These are phyloP conservation scores for Pezicula neosporulosa DNA, from an alignment of 2,329 filamentous ascomycete genomes.

Conservation along the genomic window DNA sequence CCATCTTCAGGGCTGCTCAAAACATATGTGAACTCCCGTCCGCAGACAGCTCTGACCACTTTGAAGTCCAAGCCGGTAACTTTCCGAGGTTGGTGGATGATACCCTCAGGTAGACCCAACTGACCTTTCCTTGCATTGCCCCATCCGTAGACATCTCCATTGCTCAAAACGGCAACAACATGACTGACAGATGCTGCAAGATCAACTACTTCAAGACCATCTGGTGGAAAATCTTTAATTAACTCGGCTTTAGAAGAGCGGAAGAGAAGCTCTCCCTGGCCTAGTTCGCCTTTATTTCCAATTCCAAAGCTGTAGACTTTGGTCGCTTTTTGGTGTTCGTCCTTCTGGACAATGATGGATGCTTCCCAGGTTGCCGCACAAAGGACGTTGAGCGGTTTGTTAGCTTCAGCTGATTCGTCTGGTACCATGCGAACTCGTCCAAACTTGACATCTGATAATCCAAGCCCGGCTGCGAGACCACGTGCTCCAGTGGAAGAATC, in stretches of 20 bases:
- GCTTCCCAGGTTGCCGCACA: conserved; percentile 78
- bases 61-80: conserved; percentile 57
- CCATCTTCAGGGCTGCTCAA: conserved; percentile 54
- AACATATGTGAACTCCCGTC: conserved; percentile 81
- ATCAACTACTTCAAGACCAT: conserved; percentile 53
- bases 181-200: conserved; percentile 77
- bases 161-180: conserved; percentile 66
- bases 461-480: conserved; percentile 29
- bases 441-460: conserved; percentile 12
- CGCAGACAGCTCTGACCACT: conserved; percentile 69
- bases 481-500: conserved; percentile 53
- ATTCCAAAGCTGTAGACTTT: conserved; percentile 61
- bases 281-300: conserved; percentile 70
- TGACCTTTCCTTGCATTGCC: conserved; percentile 85
- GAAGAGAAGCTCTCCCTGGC: conserved; percentile 52
- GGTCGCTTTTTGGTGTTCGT: conserved; percentile 38
- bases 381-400: conserved; percentile 28
- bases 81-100: conserved; percentile 57
- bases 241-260: conserved; percentile 42
- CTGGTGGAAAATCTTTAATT: conserved; percentile 63
- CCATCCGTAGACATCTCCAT: conserved; percentile 83
- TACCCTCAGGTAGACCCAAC: conserved; percentile 55
- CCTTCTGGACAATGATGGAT: conserved; percentile 55
- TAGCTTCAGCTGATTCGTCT: conserved; percentile 23
- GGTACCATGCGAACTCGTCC: conserved; percentile 12